Conservation (phyloP, 768 basidiomycete genomes). For the Boletus subcaerulescens region DNA sequence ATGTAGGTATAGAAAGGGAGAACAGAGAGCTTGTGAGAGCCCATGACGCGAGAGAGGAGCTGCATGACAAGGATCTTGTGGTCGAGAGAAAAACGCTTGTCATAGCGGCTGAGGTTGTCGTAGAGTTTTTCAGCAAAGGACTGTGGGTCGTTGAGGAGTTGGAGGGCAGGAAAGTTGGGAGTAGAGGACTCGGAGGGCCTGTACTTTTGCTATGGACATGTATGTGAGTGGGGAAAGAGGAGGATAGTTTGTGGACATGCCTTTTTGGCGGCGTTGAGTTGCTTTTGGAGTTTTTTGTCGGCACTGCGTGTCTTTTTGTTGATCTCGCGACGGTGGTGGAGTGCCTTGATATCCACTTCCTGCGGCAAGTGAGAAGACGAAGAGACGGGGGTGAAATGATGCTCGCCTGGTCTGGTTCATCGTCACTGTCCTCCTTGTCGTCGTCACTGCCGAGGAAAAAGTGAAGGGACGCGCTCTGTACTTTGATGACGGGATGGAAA, state of each 20-base stretch:
- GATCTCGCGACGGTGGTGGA: conserved; percentile 86
- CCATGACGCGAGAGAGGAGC: conserved; percentile 91
- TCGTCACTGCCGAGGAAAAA: conserved; percentile 95
- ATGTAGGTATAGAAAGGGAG: conserved; percentile 96
- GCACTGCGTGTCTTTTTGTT: conserved; percentile 89
- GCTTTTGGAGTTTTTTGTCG: conserved; percentile 76
- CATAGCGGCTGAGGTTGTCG: conserved; percentile 75
- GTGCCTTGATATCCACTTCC: conserved; percentile 63
- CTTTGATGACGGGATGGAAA: conserved; percentile 91
- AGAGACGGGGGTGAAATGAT: background rate
- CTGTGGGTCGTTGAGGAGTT: conserved; percentile 93
- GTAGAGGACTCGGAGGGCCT: conserved; percentile 26
- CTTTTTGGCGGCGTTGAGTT: conserved; percentile 72
- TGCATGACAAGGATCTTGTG: conserved; percentile 98
- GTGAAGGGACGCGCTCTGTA: conserved; percentile 90
- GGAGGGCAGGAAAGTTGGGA: conserved; percentile 88
- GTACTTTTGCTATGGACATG: conserved; percentile 39
- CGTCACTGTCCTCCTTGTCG: conserved; percentile 67
- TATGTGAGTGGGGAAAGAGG: conserved; percentile 12
- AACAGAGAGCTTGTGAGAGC: conserved; percentile 87
- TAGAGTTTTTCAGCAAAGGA: conserved; percentile 94
- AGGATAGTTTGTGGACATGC: conserved; percentile 34
- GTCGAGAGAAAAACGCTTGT: conserved; percentile 94
- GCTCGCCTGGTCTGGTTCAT: conserved; percentile 54
- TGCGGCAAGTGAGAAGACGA: conserved; percentile 24